Conservation (phyloP, 257 asterid species). For the Galeopsis tetrahit region DNA sequence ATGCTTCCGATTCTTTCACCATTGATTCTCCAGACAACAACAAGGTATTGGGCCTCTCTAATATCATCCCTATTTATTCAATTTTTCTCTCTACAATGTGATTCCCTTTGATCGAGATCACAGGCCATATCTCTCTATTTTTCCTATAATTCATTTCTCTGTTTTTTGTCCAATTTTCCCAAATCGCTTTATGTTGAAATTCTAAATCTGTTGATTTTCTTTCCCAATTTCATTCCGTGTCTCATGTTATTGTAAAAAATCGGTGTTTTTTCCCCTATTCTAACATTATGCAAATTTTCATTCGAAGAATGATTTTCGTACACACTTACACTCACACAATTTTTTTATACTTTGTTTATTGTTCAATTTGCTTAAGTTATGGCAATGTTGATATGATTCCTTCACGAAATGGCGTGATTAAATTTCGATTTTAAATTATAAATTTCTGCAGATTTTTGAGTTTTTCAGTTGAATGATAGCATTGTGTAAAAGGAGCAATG, state of each 20-base stretch:
- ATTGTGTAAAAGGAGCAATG: slow-evolving; percentile 63
- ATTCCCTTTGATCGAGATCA: slow-evolving; percentile 32
- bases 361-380: slow-evolving; percentile 13
- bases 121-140: slow-evolving; percentile 8
- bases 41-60: slow-evolving; percentile 29
- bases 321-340: not conserved
- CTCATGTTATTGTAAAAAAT: slow-evolving; percentile 10
- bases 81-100: slow-evolving; percentile 1
- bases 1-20: slow-evolving; percentile 29
- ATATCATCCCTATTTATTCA: not conserved
- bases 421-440: not conserved
- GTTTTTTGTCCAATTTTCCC: not conserved
- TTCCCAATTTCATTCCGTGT: slow-evolving; percentile 5
- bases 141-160: not conserved
- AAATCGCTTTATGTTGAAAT: slow-evolving; percentile 14
- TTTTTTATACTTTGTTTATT: not conserved
- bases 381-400: slow-evolving; percentile 8
- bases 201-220: slow-evolving; percentile 10
- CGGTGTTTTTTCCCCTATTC: not conserved
- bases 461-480: slow-evolving; percentile 45
- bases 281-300: not conserved
- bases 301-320: slow-evolving; percentile 1
- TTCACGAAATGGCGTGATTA: not conserved
- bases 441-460: slow-evolving; percentile 31
- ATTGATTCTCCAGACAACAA: slow-evolving; percentile 5